Percentiles rank a stretch among this genome's conserved stretches.
phyloP scores from a whole-genome alignment of 805 yeast genomes.

The Schizosaccharomyces octosporus region DNA sequence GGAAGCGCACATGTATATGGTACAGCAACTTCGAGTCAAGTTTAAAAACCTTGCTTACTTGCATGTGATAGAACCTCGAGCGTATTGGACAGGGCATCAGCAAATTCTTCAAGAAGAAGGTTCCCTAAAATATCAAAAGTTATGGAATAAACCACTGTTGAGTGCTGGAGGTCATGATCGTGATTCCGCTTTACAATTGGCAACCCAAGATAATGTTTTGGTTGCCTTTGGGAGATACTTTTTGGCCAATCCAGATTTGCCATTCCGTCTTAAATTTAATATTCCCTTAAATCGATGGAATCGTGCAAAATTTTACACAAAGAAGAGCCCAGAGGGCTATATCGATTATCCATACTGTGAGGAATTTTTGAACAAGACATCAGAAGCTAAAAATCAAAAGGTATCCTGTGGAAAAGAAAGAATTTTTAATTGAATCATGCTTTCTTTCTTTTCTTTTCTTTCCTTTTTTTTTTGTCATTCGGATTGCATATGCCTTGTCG shows the following conservation, averaged over 20 bases:
- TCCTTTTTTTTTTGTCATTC: no score
- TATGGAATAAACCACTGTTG: neutral
- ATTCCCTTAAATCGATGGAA: conserved; percentile 21
- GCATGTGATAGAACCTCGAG: conserved; percentile 23
- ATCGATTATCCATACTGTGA: conserved; percentile 18
- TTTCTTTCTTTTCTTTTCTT: no score
- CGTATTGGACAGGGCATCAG: neutral
- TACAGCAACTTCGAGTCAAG: conserved; percentile 19
- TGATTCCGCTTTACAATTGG: neutral
- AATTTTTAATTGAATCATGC: no score
- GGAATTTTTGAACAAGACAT: neutral
- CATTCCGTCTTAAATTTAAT: conserved; percentile 20
- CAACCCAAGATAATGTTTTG: neutral
- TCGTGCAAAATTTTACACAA: conserved; percentile 24
- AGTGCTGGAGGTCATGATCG: neutral
- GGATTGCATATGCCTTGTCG: no score
- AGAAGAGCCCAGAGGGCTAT: conserved; percentile 18
- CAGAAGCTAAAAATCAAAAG: no score
- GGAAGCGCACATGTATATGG: conserved; percentile 20
- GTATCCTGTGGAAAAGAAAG: no score
- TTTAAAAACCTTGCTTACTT: conserved; percentile 19
- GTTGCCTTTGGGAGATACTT: conserved; percentile 25
- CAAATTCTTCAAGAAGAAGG: neutral
- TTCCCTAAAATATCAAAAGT: neutral
- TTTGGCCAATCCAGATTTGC: conserved; percentile 33